These are phyloP conservation scores for Cicer judaicum DNA, from an alignment of 306 rosid species.

Conservation along the genomic window DNA sequence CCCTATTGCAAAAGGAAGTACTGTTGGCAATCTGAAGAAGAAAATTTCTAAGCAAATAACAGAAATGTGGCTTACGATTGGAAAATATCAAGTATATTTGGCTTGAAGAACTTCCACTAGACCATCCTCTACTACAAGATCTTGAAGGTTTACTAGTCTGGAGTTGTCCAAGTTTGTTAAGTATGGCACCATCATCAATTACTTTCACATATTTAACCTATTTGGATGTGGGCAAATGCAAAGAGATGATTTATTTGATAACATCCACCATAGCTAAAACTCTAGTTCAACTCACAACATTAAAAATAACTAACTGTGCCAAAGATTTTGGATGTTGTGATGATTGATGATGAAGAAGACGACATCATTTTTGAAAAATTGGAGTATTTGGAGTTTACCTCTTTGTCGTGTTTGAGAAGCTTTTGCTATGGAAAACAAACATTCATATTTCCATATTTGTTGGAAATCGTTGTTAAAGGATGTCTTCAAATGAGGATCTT, in stretches of 20 bases:
- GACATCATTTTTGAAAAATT: neutral
- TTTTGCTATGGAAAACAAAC: neutral
- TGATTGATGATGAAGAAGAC: neutral
- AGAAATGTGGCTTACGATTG: too few relatives aligned
- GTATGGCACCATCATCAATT: too few relatives aligned
- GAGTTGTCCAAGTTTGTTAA: too few relatives aligned
- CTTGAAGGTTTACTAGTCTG: too few relatives aligned
- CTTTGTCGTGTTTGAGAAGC: neutral
- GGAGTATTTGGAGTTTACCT: neutral
- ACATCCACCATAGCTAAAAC: slow-evolving; percentile 1
- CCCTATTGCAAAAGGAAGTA: too few relatives aligned
- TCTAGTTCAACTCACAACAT: neutral
- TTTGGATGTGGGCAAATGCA: neutral
- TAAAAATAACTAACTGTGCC: neutral
- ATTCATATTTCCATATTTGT: neutral
- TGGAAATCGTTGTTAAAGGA: neutral
- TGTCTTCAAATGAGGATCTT: neutral
- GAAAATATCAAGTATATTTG: too few relatives aligned
- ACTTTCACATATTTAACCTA: too few relatives aligned
- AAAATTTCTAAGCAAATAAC: too few relatives aligned
- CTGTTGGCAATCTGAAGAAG: too few relatives aligned
- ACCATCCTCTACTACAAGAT: too few relatives aligned
- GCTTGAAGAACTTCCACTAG: too few relatives aligned
- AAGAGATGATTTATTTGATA: neutral
- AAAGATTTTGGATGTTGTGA: neutral